Evolutionary conservation across 768 basidiomycete genomes (phyloP), one percentile per base, ranked within the genome.

Genomic region (Auricularia auricula-judae): DNA sequence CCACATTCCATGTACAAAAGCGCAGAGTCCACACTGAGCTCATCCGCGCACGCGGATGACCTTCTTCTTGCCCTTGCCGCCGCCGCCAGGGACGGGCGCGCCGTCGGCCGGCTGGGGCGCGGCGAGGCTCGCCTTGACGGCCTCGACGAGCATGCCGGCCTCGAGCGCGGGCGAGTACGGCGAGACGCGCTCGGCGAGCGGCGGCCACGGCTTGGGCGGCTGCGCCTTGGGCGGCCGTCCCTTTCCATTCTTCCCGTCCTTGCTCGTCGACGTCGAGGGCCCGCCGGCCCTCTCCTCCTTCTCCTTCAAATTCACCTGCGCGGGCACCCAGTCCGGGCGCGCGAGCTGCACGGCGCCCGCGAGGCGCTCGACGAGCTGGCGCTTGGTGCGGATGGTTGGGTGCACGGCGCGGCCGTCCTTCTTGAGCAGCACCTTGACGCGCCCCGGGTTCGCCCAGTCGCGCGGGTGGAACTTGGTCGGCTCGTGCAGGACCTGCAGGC

Each of bases 391-490:
- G 71, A 93, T 86, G n/a, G 73, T 71, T 2, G 82, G 78, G 70
- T 91, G 88, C 65, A 88, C 75, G 8, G 88, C 78, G 42, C 74
- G 70, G 0, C 82, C 90, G 65, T 91, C 87, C 73, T 87, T 88
- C 81, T 90, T 93, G 88, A 89, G 92, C 71, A 90, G 90, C 29
- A 98, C 90, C 67, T 93, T 85, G 65, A 99, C 92, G 33, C 96
- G 84, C 8, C 96, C 96, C 0, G 96, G 96, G 73, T 99, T 99
- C 71, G 91, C 95, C 96, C 96, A 99, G 74, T 99, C 96, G 62
- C 91, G 84, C 11, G 96, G 96, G 71, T 99, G 96, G 34, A 84
- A 79, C 75, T 95, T 98, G 71, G 84, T 82, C 43, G 92, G 91
- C 78, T 98, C 94, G 69, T 94, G 92, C 3, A 97, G 80, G 2